These are phyloP conservation scores for Helenozyma baotianmanensis DNA, from an alignment of 805 yeast species.

Conservation along the genomic window DNA sequence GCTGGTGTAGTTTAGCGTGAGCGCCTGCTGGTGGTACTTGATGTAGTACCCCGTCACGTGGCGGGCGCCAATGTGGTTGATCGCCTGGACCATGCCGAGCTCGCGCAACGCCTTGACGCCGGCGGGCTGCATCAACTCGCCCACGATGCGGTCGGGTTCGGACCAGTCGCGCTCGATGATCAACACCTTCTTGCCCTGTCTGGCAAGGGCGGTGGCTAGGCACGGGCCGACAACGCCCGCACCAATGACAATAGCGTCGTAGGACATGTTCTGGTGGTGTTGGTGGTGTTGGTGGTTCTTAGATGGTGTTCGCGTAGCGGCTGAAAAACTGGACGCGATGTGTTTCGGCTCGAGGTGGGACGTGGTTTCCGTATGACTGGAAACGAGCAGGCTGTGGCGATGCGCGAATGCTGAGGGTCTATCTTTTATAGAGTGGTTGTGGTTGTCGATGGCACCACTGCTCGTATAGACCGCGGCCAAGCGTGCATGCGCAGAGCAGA, in stretches of 20 bases:
- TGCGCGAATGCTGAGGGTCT: too few species aligned
- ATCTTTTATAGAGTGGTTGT: too few species aligned
- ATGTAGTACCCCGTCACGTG: slow-evolving; percentile 79
- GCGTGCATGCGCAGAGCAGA: too few species aligned
- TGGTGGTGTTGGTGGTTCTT: too few species aligned
- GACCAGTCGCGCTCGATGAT: slow-evolving; percentile 85
- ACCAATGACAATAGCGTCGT: slow-evolving; percentile 89
- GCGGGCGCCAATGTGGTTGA: slow-evolving; percentile 73
- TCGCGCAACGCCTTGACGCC: slow-evolving; percentile 83
- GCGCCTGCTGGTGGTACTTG: slow-evolving; percentile 53
- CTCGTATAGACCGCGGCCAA: too few species aligned
- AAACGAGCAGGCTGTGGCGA: too few species aligned
- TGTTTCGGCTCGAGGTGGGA: too few species aligned
- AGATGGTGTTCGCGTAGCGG: too few species aligned
- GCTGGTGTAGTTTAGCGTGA: slow-evolving; percentile 67
- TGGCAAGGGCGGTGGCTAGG: slow-evolving; percentile 82
- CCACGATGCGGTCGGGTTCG: slow-evolving; percentile 94
- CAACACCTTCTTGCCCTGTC: slow-evolving; percentile 81
- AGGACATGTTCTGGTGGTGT: too few species aligned
- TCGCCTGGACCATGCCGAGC: slow-evolving; percentile 74
- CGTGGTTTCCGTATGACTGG: too few species aligned
- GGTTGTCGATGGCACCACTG: too few species aligned
- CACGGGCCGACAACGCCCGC: slow-evolving; percentile 99
- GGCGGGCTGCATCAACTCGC: slow-evolving; percentile 95
- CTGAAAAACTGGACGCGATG: too few species aligned